Conservation (phyloP, 78 protist genomes). For the Dictyostelium purpureum region DNA sequence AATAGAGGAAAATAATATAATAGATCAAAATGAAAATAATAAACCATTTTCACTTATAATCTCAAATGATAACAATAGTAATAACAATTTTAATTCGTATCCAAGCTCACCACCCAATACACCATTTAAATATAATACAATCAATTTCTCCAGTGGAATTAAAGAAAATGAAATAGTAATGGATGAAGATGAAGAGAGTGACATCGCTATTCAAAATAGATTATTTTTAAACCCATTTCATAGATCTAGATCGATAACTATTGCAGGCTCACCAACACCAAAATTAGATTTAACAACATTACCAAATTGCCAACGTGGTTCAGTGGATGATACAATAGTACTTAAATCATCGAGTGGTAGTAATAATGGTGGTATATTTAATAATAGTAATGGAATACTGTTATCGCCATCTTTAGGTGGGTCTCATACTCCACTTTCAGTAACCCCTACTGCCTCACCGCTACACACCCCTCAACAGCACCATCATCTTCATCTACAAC, state of each 20-base stretch:
- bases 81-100: conserved; percentile 6
- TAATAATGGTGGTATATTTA: neutral
- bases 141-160: neutral
- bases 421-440: neutral
- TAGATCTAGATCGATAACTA: conserved; percentile 40
- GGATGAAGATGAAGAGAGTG: conserved; percentile 23
- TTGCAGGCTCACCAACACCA: conserved; percentile 43
- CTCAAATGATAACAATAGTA: too few relatives aligned
- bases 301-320: neutral
- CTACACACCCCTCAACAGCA: neutral
- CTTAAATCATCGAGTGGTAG: neutral
- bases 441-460: conserved; percentile 7
- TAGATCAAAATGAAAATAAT: neutral
- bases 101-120: conserved; percentile 38
- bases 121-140: neutral
- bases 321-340: conserved; percentile 4
- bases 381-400: neutral
- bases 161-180: neutral
- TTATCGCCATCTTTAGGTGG: neutral
- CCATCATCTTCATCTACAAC: neutral
- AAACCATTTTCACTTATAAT: too few relatives aligned
- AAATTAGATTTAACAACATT: neutral
- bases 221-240: conserved; percentile 29
- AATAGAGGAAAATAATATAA: neutral
- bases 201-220: conserved; percentile 22